phyloP scores from a whole-genome alignment of 2,329 filamentous ascomycete species.

The Parafenestella ontariensis region DNA sequence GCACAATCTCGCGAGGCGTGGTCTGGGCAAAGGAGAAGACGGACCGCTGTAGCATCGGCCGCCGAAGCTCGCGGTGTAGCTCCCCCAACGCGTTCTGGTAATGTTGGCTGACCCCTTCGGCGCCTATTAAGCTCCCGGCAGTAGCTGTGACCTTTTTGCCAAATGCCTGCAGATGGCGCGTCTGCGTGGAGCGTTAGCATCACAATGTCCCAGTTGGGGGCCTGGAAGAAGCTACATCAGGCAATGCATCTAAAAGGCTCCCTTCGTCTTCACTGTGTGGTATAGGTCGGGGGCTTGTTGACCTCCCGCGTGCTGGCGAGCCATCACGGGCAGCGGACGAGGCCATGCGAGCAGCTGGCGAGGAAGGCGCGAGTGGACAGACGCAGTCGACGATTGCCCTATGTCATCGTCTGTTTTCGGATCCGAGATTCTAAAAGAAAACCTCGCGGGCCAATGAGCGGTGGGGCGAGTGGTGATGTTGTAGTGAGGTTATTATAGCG shows the following conservation, averaged over 20 bases:
- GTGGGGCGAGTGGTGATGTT: slow-evolving; percentile 8
- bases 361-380: not conserved
- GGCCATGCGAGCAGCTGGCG: slow-evolving; percentile 33
- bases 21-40: slow-evolving; percentile 92
- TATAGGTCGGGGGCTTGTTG: slow-evolving; percentile 41
- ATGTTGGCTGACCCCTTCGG: slow-evolving; percentile 64
- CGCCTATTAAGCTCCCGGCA: slow-evolving; percentile 83
- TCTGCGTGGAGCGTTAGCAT: slow-evolving; percentile 58
- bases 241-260: slow-evolving; percentile 41
- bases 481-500: not conserved
- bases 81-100: slow-evolving; percentile 89
- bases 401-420: slow-evolving; percentile 2
- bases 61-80: slow-evolving; percentile 86
- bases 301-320: slow-evolving; percentile 39
- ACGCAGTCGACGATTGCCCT: not conserved
- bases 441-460: slow-evolving; percentile 1
- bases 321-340: slow-evolving; percentile 33
- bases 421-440: not conserved
- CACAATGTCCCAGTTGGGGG: not conserved
- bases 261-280: slow-evolving; percentile 38
- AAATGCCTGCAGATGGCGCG: slow-evolving; percentile 89
- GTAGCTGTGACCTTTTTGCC: slow-evolving; percentile 94
- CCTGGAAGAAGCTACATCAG: slow-evolving; percentile 33
- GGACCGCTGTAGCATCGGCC: slow-evolving; percentile 83
- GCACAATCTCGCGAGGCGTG: slow-evolving; percentile 90